phyloP scores from a whole-genome alignment of 306 rosid species.

The Ochetophila trinervis region DNA sequence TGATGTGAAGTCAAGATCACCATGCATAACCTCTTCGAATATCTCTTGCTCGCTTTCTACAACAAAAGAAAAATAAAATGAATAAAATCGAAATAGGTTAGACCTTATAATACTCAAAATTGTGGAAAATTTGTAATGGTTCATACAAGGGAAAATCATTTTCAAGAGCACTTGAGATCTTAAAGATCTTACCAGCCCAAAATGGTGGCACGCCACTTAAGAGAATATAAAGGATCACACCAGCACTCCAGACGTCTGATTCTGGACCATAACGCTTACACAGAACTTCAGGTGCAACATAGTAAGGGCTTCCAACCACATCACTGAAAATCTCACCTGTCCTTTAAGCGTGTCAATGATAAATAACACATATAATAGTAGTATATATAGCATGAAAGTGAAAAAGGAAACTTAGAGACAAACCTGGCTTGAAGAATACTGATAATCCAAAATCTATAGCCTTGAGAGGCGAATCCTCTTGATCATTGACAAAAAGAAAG shows the following conservation, averaged over 20 bases:
- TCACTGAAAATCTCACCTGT: conserved; percentile 72
- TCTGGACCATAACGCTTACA: conserved; percentile 66
- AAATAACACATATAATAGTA: conserved; percentile 8
- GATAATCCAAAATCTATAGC: conserved; percentile 94
- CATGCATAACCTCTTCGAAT: conserved; percentile 62
- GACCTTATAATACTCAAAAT: conserved; percentile 1
- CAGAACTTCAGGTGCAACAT: conserved; percentile 89
- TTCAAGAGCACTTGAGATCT: background rate
- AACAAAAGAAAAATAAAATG: background rate
- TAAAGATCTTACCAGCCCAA: conserved; percentile 76
- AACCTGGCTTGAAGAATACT: conserved; percentile 90
- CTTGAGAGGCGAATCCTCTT: conserved; percentile 77
- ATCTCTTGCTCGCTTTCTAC: conserved; percentile 70
- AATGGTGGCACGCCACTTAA: conserved; percentile 95
- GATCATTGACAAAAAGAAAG: conserved; percentile 67
- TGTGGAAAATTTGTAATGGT: background rate
- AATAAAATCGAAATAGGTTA: conserved; percentile 3
- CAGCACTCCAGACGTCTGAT: conserved; percentile 96
- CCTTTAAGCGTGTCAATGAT: conserved; percentile 23
- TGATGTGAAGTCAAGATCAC: conserved; percentile 60
- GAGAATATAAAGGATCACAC: conserved; percentile 83
- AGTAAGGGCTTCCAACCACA: conserved; percentile 92
- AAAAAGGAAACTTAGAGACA: conserved; percentile 1
- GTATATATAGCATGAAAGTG: background rate
- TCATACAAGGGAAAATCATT: background rate